phyloP scores from a whole-genome alignment of 2,329 filamentous ascomycete genomes.

The Venturia nashicola region DNA sequence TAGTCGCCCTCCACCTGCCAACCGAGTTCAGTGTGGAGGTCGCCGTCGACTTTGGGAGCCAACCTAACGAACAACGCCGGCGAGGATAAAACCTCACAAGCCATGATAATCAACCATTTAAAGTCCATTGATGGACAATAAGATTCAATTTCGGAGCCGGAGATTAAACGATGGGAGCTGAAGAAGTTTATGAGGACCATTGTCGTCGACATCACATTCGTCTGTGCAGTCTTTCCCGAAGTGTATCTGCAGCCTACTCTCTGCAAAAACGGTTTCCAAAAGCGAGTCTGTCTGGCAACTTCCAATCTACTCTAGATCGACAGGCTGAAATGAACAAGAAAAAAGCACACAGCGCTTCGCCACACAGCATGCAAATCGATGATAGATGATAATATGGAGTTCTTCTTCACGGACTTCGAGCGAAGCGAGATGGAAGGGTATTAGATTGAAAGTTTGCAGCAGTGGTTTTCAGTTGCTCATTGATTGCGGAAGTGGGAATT shows the following conservation, averaged over 20 bases:
- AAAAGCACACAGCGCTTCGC: neutral
- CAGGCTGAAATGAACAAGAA: neutral
- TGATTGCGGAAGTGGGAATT: neutral
- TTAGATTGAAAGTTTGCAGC: neutral
- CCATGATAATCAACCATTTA: neutral
- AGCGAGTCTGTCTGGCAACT: neutral
- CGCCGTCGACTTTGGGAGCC: conserved; percentile 28
- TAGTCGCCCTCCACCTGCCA: conserved; percentile 21
- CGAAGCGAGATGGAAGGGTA: neutral
- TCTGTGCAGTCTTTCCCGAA: neutral
- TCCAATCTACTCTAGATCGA: neutral
- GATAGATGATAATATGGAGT: neutral
- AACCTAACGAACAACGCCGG: conserved; percentile 16
- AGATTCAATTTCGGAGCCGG: neutral
- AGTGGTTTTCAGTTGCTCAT: neutral
- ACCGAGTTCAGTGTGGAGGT: conserved; percentile 21
- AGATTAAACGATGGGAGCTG: neutral
- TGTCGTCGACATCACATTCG: neutral
- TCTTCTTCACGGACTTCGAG: neutral
- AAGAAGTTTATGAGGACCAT: neutral
- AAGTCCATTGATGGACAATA: neutral
- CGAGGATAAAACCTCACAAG: conserved; percentile 3
- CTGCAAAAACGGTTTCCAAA: neutral
- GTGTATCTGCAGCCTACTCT: neutral
- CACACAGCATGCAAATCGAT: neutral